Evolutionary conservation across 2,329 filamentous ascomycete genomes (phyloP).

Genomic region (Colletotrichum sp.): DNA sequence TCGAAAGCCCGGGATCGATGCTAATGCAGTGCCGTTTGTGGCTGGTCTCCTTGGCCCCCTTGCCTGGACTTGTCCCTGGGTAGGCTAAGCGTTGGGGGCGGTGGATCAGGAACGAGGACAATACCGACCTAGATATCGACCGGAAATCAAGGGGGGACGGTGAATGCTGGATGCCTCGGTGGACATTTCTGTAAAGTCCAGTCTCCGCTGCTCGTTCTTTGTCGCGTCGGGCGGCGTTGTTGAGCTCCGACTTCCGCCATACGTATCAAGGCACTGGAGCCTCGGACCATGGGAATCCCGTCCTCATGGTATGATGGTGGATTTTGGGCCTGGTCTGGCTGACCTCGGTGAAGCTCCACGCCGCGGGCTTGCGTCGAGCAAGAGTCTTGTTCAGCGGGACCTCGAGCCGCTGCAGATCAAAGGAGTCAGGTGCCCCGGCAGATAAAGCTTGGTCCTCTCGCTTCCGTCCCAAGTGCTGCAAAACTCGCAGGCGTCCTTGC

Average conservation of each 20-base stretch:
- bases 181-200: neutral
- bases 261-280: neutral
- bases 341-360: neutral
- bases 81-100: neutral
- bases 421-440: neutral
- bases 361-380: neutral
- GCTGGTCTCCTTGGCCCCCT: neutral
- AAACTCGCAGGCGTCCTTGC: neutral
- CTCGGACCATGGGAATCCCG: neutral
- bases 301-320: neutral
- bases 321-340: neutral
- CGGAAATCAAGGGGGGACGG: neutral
- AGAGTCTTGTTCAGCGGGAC: constrained; percentile 18
- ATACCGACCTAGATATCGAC: neutral
- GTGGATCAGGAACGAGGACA: neutral
- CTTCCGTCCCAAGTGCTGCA: neutral
- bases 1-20: neutral
- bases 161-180: neutral
- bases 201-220: neutral
- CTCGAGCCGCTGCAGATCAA: neutral
- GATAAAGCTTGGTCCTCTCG: neutral
- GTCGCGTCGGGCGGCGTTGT: neutral
- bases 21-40: neutral
- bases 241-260: neutral
- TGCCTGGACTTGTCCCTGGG: neutral